Evolutionary conservation across 345 rosid species (phyloP), one percentile per base, ranked within the genome.

Genomic region (Conringia planisiliqua): DNA sequence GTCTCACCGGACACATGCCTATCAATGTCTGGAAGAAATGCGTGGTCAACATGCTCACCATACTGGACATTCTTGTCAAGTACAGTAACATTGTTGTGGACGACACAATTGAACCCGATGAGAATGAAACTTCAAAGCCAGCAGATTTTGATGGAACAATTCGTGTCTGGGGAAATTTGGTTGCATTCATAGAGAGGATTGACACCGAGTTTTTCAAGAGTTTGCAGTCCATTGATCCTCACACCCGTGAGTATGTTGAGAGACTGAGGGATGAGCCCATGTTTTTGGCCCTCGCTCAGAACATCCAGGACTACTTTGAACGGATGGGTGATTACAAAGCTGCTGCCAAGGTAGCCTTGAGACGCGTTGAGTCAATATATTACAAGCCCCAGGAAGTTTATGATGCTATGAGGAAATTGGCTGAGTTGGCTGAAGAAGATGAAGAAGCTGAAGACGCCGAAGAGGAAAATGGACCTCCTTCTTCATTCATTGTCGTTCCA

Each of bases 1-100:
- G 97, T 66, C 90, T 92, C 50, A 90, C 79, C 43, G 99, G 99
- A n/a, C 92, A 92, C 82, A 95, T 95, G 97, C 99, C 99, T 13
- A 92, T 95, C 74, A 83, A 77, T 62, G 90, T 92, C 10, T 95
- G 99, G 97, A 92, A 95, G 84, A 89, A 90, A 77, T 90, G 99
- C 27, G 87, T 88, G 65, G 80, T 83, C 52, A 95, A 95, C 82
- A 83, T 95, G 96, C 85, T 88, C 51, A 71, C 82, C 47, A 82
- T 89, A 73, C 89, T 95, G 38, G 97, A 95, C 78, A 87, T 92
- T 82, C 92, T 95, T 27, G 86, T 83, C 71, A 89, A 90, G 79
- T 74, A 86, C 74, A 59, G 75, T 16, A 95, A 92, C 72, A 83
- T 95, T 63, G 76, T 89, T 38, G 99, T 95, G 35, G 92, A 86